Evolutionary conservation across 2,329 filamentous ascomycete species (phyloP).

Genomic region (Cadophora luteo-olivacea): DNA sequence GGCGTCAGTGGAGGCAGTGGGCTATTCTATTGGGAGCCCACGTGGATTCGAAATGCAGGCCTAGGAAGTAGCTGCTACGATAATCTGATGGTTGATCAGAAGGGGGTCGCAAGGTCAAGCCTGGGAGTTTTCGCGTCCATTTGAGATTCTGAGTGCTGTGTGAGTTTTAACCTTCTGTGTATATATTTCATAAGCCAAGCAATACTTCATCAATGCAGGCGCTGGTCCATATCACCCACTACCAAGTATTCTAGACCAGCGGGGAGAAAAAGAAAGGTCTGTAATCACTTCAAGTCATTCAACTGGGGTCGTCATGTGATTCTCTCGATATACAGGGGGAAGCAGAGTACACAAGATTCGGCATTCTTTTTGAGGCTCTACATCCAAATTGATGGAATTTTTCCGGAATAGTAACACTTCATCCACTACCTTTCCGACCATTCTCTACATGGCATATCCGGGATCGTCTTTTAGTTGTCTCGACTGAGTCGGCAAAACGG

Average conservation of each 20-base stretch:
- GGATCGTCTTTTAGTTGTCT: background rate
- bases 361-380: background rate
- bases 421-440: too few relatives aligned
- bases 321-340: too few relatives aligned
- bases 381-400: background rate
- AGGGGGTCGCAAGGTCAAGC: constrained; percentile 61
- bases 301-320: too few relatives aligned
- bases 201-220: too few relatives aligned
- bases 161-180: background rate
- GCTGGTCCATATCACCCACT: too few relatives aligned
- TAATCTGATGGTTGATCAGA: constrained; percentile 66
- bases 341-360: too few relatives aligned
- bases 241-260: too few relatives aligned
- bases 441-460: too few relatives aligned
- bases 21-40: constrained; percentile 77
- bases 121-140: constrained; percentile 56
- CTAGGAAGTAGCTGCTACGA: constrained; percentile 70
- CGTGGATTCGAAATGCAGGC: constrained; percentile 70
- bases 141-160: constrained; percentile 7
- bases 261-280: too few relatives aligned
- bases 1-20: constrained; percentile 61
- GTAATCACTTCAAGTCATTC: too few relatives aligned
- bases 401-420: too few relatives aligned
- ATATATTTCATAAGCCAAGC: background rate
- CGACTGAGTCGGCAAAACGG: background rate